Evolutionary conservation across 208 protist species (phyloP).

Genomic region (Leishmania gerbilli): DNA sequence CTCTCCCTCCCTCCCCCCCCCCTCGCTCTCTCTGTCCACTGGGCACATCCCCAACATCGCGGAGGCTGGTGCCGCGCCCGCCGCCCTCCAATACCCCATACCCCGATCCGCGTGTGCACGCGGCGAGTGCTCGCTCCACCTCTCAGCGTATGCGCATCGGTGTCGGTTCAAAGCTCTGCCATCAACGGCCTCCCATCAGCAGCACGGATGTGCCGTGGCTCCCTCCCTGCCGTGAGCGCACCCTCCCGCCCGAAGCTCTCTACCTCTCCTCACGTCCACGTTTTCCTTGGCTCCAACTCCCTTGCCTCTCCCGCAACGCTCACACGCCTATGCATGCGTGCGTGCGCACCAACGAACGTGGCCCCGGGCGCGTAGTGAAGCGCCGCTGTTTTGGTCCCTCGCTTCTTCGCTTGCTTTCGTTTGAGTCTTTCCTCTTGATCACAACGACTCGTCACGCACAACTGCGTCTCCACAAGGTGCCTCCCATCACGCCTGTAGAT

Average conservation of each 20-base stretch:
- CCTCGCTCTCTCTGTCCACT: background rate
- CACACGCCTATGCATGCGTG: background rate
- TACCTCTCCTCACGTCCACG: background rate
- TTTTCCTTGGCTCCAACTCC: background rate
- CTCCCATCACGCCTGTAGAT: background rate
- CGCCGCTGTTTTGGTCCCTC: background rate
- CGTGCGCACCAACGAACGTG: background rate
- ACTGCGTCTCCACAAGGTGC: background rate
- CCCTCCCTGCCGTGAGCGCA: background rate
- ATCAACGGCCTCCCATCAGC: background rate
- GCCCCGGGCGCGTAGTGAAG: background rate
- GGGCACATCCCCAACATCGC: background rate
- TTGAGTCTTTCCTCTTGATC: background rate
- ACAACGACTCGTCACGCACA: background rate
- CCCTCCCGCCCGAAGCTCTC: background rate
- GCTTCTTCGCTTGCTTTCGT: background rate
- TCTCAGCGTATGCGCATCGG: background rate
- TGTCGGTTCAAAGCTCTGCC: background rate
- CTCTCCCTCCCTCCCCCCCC: too few species aligned
- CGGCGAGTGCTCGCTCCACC: background rate
- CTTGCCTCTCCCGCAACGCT: background rate
- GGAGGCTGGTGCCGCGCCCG: background rate
- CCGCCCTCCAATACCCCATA: background rate
- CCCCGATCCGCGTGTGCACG: background rate
- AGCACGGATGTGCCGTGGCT: background rate